A percentile compares a stretch with the other conserved stretches of the same genome.
phyloP scores from a whole-genome alignment of 306 rosid genomes.

The Trichosanthes cucumerina region DNA sequence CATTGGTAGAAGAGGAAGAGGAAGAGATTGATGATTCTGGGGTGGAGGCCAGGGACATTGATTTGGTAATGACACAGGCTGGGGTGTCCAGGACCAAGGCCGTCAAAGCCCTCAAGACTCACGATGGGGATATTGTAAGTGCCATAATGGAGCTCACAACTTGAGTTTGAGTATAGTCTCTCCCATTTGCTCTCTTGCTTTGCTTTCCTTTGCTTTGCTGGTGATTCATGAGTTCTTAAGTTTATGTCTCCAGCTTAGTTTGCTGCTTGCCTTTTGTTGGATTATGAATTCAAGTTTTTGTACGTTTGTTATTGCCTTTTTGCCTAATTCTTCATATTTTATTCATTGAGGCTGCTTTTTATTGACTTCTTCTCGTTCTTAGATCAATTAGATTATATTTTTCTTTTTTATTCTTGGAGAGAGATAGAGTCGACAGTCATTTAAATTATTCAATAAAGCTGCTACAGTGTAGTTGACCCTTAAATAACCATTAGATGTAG shows the following conservation, averaged over 20 bases:
- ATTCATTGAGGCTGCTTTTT: not conserved
- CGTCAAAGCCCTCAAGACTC: conserved; percentile 64
- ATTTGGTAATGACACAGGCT: conserved; percentile 84
- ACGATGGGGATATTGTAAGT: conserved; percentile 67
- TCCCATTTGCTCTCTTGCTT: not conserved
- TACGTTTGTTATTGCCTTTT: not conserved
- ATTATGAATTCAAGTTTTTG: not conserved
- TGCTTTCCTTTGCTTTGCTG: not conserved
- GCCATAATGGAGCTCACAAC: conserved; percentile 87
- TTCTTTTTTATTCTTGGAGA: too few relatives aligned
- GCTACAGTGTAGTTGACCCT: too few relatives aligned
- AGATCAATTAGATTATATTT: too few relatives aligned
- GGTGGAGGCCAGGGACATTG: conserved; percentile 69
- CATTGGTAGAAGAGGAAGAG: conserved; percentile 20
- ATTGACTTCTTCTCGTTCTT: too few relatives aligned
- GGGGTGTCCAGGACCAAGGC: conserved; percentile 69
- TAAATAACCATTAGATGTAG: too few relatives aligned
- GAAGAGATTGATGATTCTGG: conserved; percentile 72
- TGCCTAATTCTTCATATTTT: not conserved
- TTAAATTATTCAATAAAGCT: too few relatives aligned
- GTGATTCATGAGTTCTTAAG: not conserved
- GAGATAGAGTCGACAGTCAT: too few relatives aligned
- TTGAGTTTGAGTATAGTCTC: conserved; percentile 17
- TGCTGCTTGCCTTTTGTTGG: not conserved
- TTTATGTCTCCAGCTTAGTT: not conserved